phyloP scores from a whole-genome alignment of 208 protist genomes.

The Leishmania tropica region DNA sequence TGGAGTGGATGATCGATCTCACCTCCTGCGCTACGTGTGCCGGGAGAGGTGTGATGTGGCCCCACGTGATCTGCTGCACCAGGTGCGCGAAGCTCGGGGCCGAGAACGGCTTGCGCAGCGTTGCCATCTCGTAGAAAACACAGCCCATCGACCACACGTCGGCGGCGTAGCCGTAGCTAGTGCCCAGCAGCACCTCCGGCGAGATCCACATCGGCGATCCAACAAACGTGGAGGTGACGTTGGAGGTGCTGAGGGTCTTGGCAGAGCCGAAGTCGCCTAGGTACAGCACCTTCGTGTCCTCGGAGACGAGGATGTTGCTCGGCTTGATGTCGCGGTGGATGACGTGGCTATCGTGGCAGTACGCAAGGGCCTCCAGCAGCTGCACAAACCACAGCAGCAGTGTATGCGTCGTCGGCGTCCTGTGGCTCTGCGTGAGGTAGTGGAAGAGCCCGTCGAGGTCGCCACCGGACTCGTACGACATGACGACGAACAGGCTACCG shows the following conservation, averaged over 20 bases:
- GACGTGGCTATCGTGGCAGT: slow-evolving; percentile 79
- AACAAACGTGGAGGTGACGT: slow-evolving; percentile 80
- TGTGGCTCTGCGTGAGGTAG: slow-evolving; percentile 39
- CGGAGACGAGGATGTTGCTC: slow-evolving; percentile 79
- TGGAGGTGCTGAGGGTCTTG: slow-evolving; percentile 67
- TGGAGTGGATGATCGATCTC: slow-evolving; percentile 47
- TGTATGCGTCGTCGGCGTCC: slow-evolving; percentile 50
- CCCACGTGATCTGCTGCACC: slow-evolving; percentile 79
- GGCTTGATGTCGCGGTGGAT: slow-evolving; percentile 94
- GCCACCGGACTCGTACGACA: slow-evolving; percentile 83
- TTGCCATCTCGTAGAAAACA: slow-evolving; percentile 89
- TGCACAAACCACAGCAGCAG: slow-evolving; percentile 79
- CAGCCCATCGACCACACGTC: slow-evolving; percentile 94
- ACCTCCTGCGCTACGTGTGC: slow-evolving; percentile 41
- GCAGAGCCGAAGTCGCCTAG: slow-evolving; percentile 92
- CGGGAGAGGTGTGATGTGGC: slow-evolving; percentile 62
- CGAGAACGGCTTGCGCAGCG: slow-evolving; percentile 69
- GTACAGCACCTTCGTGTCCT: slow-evolving; percentile 41
- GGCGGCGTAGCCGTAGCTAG: slow-evolving; percentile 89
- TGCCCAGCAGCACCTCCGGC: slow-evolving; percentile 90
- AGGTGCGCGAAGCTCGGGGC: slow-evolving; percentile 75
- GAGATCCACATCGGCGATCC: slow-evolving; percentile 94
- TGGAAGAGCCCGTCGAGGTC: slow-evolving; percentile 73
- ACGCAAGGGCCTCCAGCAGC: slow-evolving; percentile 74
- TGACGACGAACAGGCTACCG: slow-evolving; percentile 79